Evolutionary conservation across 371 early-diverging fungal species (phyloP).

Genomic region (Mortierella sp.): DNA sequence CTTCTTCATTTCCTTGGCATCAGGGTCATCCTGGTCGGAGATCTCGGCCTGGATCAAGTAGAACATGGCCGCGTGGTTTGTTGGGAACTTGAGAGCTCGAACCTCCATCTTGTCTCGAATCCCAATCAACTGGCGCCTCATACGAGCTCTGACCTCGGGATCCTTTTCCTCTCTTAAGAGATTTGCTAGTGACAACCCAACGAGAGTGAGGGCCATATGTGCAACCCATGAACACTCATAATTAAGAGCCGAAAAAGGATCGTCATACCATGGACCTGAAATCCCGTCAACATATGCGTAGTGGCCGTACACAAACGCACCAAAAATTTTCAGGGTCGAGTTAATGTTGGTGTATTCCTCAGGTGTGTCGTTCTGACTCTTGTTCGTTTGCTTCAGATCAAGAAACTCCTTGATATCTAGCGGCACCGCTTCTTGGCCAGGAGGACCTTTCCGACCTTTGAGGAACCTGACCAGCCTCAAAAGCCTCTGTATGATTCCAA

Average conservation of each 20-base stretch:
- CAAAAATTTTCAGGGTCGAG: constrained; percentile 36
- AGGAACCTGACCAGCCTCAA: constrained; percentile 41
- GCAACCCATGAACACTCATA: constrained; percentile 49
- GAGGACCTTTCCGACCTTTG: constrained; percentile 25
- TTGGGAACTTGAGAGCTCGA: constrained; percentile 30
- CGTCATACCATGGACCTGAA: constrained; percentile 35
- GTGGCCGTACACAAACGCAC: constrained; percentile 45
- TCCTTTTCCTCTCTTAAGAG: constrained; percentile 38
- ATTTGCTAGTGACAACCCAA: constrained; percentile 29
- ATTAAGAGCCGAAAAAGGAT: constrained; percentile 44
- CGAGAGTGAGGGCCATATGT: constrained; percentile 28
- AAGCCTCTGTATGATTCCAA: constrained; percentile 42
- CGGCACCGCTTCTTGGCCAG: constrained; percentile 35
- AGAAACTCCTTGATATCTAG: constrained; percentile 11
- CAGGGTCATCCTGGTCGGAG: not conserved
- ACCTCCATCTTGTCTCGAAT: constrained; percentile 31
- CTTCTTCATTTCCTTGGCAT: constrained; percentile 5
- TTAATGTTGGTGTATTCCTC: constrained; percentile 43
- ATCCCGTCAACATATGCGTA: constrained; percentile 28
- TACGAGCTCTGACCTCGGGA: constrained; percentile 8
- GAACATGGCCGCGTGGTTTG: constrained; percentile 47
- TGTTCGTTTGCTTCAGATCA: not conserved
- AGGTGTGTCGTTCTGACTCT: constrained; percentile 5
- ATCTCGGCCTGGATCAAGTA: constrained; percentile 13
- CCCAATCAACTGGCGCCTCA: constrained; percentile 11